Conservation (phyloP, 306 rosid species). For the Cicer judaicum region DNA sequence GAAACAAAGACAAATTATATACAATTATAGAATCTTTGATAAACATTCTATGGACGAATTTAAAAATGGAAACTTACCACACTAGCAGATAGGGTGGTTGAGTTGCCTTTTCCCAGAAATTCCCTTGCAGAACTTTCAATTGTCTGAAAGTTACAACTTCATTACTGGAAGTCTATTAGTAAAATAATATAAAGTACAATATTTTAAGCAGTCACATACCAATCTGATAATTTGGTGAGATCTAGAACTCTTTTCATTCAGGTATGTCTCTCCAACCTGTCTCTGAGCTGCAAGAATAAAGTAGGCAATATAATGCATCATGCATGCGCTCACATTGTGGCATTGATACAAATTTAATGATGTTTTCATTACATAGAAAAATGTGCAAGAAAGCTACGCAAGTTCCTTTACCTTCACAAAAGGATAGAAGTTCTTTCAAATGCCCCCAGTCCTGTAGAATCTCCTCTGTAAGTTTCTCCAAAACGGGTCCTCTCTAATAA, state of each 20-base stretch:
- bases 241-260: slow-evolving; percentile 96
- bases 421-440: slow-evolving; percentile 79
- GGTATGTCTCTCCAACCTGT: slow-evolving; percentile 91
- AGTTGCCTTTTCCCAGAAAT: slow-evolving; percentile 92
- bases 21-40: neutral
- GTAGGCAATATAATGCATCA: slow-evolving; percentile 8
- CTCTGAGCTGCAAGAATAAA: slow-evolving; percentile 83
- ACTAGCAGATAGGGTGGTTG: slow-evolving; percentile 85
- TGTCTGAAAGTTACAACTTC: slow-evolving; percentile 64
- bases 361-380: too few relatives aligned
- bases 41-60: slow-evolving; percentile 24
- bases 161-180: slow-evolving; percentile 24
- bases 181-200: slow-evolving; percentile 33
- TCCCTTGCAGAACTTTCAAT: slow-evolving; percentile 98
- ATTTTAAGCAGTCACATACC: slow-evolving; percentile 54
- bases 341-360: too few relatives aligned
- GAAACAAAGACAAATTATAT: slow-evolving; percentile 42
- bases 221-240: slow-evolving; percentile 96
- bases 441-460: slow-evolving; percentile 87
- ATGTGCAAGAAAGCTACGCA: slow-evolving; percentile 20
- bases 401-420: slow-evolving; percentile 81
- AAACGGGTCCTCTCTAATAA: slow-evolving; percentile 77
- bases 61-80: slow-evolving; percentile 66
- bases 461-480: slow-evolving; percentile 96
- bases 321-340: too few relatives aligned